These are phyloP conservation scores for Plantago major DNA, from an alignment of 257 asterid species.

Conservation along the genomic window DNA sequence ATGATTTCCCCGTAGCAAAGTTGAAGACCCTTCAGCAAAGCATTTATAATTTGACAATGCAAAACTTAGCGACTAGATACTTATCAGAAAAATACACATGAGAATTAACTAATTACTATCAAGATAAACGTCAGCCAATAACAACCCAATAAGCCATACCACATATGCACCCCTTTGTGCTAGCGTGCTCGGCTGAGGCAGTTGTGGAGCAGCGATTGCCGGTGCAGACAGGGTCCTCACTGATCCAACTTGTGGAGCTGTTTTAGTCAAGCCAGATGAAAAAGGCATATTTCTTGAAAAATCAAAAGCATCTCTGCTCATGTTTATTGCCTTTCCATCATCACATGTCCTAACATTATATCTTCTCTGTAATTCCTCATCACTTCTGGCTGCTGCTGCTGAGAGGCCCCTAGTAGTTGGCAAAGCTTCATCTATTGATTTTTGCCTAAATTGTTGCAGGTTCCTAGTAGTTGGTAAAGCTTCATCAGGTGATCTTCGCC, in stretches of 20 bases:
- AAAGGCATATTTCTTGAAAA: conserved; percentile 46
- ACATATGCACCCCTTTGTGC: conserved; percentile 49
- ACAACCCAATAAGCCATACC: conserved; percentile 34
- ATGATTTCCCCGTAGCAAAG: too few relatives aligned
- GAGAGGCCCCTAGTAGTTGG: conserved; percentile 43
- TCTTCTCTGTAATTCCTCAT: conserved; percentile 48
- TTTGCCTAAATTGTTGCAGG: conserved; percentile 28
- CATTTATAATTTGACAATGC: background rate
- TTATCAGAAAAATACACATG: background rate
- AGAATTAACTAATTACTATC: conserved; percentile 1
- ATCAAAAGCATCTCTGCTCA: conserved; percentile 49
- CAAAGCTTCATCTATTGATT: conserved; percentile 58
- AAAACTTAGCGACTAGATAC: background rate
- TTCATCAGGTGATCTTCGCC: conserved; percentile 70
- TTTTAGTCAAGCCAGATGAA: conserved; percentile 38
- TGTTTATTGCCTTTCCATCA: conserved; percentile 41
- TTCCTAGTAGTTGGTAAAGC: conserved; percentile 35
- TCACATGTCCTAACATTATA: conserved; percentile 42
- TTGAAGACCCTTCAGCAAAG: too few relatives aligned
- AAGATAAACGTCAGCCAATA: conserved; percentile 11
- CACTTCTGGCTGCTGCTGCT: conserved; percentile 42
- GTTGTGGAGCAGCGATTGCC: conserved; percentile 23
- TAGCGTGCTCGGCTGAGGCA: conserved; percentile 40
- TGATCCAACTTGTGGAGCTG: conserved; percentile 48
- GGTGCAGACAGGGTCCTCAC: conserved; percentile 41